A percentile compares a stretch with the other conserved stretches of the same genome.
Conservation (phyloP, 2,329 filamentous ascomycete genomes). For the Colletotrichum viniferum region DNA sequence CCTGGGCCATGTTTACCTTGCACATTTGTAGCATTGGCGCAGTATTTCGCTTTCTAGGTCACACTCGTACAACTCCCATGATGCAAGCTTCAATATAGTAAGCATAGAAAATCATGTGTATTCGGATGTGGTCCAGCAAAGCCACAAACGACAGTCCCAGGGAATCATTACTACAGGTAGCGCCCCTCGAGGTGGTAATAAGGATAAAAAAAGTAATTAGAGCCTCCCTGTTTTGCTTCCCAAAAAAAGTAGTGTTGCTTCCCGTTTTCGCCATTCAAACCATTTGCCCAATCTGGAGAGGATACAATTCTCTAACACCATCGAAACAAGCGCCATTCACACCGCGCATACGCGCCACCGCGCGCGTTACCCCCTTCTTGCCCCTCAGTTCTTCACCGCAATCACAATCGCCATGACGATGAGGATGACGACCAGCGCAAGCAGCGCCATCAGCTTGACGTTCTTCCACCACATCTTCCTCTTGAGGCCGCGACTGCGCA, state of each 20-base stretch:
- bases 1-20: fast-evolving
- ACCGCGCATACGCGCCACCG: background rate
- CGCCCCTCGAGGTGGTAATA: background rate
- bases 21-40: background rate
- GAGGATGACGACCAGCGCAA: constrained; percentile 69
- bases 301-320: constrained; percentile 2
- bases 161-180: background rate
- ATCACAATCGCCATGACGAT: constrained; percentile 62
- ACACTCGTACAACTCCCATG: background rate
- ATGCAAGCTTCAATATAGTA: background rate
- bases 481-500: constrained; percentile 84
- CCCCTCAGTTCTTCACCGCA: constrained; percentile 50
- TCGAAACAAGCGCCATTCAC: background rate
- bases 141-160: constrained; percentile 4
- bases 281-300: constrained; percentile 14
- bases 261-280: constrained; percentile 17
- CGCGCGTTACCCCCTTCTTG: background rate
- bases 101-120: background rate
- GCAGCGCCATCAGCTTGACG: constrained; percentile 86
- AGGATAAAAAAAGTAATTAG: background rate
- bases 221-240: constrained; percentile 18
- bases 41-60: background rate
- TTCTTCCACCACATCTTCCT: constrained; percentile 99
- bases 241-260: background rate
- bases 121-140: background rate